Evolutionary conservation across 23 red algal species (phyloP), one percentile per base, ranked within the genome.

Genomic region (Agarophyton chilense): DNA sequence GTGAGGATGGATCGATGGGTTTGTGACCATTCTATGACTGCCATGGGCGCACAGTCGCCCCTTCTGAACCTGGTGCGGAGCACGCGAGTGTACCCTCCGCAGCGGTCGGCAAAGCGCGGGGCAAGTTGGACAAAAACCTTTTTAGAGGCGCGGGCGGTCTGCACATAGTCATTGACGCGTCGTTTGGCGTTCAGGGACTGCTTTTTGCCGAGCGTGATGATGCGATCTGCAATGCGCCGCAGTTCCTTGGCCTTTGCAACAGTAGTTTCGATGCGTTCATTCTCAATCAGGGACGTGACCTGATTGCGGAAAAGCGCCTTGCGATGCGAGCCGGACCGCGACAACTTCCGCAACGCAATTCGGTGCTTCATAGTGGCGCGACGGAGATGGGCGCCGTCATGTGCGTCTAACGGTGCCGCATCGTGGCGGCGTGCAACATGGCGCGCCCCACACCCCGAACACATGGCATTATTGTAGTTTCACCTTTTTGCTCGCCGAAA

Each of bases 171-270:
- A 46, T 77, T 54, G 0, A 88, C 89, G 22, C 64, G 50, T 19
- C 87, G 83, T 11, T 71, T 36, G 7, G 67, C 83, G 16, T 50
- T 24, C 17, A 81, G 35, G 41, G 72, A 78, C 26, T 74, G 60
- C 31, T 76, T 65, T 55, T 98, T 98, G 21, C 87, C 95, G 17
- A 78, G 66, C 46, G 90, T 98, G 57, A 98, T 94, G 35, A 94
- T 86, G 18, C 61, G 60, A 66, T 98, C 95, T 9, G 92, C 95
- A 17, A 92, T 73, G 40, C 95, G 95, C 1, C 95, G 90, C 34
- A 98, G 65, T 74, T 94, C 95, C 82, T 98, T 98, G 18, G 95
- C 95, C 81, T 94, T 94, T 40, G 95, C 95, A n/a, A 98, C 86
- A 0, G 95, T 98, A 6, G 95, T 98, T 52, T 94, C 95, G 33